phyloP scores from a whole-genome alignment of 306 rosid species.

The Acacia melanoxylon region DNA sequence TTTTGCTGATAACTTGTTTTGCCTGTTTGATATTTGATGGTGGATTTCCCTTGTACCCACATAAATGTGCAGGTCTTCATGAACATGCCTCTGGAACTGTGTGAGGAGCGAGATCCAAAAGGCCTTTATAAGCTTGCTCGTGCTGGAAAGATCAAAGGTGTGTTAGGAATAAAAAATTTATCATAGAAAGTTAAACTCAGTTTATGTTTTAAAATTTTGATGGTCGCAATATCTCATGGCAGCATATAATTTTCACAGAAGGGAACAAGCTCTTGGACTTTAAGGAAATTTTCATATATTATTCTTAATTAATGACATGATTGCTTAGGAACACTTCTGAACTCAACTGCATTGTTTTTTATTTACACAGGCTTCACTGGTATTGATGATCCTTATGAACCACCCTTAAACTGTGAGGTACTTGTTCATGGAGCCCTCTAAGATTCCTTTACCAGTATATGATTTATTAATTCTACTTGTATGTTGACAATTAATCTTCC shows the following conservation, averaged over 20 bases:
- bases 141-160: constrained; percentile 82
- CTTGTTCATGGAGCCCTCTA: constrained; percentile 13
- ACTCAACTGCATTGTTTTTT: neutral
- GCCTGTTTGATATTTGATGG: constrained; percentile 25
- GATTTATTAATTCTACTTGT: neutral
- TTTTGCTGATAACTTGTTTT: constrained; percentile 14
- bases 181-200: neutral
- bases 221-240: neutral
- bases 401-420: constrained; percentile 85
- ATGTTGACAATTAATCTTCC: constrained; percentile 17
- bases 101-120: constrained; percentile 81
- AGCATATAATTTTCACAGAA: neutral
- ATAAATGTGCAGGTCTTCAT: constrained; percentile 65
- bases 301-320: neutral
- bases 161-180: constrained; percentile 34
- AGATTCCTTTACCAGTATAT: neutral
- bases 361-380: constrained; percentile 74
- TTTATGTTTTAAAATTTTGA: neutral
- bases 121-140: constrained; percentile 97
- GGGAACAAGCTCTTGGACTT: neutral
- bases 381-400: constrained; percentile 85
- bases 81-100: constrained; percentile 78
- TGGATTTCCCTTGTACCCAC: constrained; percentile 3
- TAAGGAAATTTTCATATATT: neutral
- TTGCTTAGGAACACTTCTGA: neutral